phyloP scores from a whole-genome alignment of 441 rosid genomes.

The Adansonia rubrostipa region DNA sequence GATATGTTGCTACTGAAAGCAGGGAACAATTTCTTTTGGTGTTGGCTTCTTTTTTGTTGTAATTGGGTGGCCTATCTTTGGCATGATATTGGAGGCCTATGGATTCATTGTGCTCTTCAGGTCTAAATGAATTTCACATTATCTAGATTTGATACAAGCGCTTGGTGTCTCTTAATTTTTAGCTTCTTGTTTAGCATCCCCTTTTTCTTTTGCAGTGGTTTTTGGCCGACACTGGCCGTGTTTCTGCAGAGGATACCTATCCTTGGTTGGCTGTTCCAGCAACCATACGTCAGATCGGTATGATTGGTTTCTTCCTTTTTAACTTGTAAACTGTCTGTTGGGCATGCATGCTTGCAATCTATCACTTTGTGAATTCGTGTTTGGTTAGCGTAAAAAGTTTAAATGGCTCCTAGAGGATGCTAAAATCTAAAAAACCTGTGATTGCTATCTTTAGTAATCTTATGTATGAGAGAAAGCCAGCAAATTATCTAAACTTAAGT shows the following conservation, averaged over 20 bases:
- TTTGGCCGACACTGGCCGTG: conserved; percentile 94
- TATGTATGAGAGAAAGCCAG: conserved; percentile 11
- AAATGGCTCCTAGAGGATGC: conserved; percentile 35
- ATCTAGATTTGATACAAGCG: conserved; percentile 1
- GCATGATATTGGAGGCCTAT: conserved; percentile 86
- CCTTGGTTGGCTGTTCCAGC: conserved; percentile 87
- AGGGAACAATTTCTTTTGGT: conserved; percentile 95
- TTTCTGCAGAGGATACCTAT: conserved; percentile 91
- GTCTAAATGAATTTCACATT: conserved; percentile 38
- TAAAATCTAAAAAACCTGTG: not conserved
- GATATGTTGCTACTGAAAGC: conserved; percentile 26
- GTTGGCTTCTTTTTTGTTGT: conserved; percentile 85
- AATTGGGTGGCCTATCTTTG: conserved; percentile 88
- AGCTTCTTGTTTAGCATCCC: conserved; percentile 14
- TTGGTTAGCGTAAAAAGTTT: not conserved
- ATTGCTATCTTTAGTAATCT: not conserved
- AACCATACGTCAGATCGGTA: conserved; percentile 84
- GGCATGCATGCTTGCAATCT: conserved; percentile 1
- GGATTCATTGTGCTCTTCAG: conserved; percentile 94
- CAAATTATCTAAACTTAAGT: not conserved
- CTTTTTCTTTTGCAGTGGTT: conserved; percentile 62
- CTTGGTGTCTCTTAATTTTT: not conserved
- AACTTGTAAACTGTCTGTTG: not conserved
- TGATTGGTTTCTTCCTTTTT: conserved; percentile 28
- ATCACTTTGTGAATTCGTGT: not conserved